Base-by-base conservation (phyloP, 116 monocot genomes). In the Papilionanthe hybrid region DNA sequence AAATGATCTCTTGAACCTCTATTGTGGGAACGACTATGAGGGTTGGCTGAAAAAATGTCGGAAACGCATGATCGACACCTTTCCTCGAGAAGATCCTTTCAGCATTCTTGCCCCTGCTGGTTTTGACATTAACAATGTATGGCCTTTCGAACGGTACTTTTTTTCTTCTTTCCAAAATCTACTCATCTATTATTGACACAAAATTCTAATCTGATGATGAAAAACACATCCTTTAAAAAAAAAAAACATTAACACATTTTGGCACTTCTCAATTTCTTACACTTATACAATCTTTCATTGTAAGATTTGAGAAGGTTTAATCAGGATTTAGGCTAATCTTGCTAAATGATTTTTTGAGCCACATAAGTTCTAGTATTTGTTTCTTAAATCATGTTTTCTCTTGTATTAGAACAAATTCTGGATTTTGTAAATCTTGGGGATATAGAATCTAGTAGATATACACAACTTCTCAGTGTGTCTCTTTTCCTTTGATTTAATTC, bases 1-100 rank as follows among this genome's bases (percentile, higher is more conserved):
- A 23, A 92, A 97, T 81, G 92, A 94, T 25, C 90, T 97, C 42
- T 75, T 97, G 84, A 94, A 97, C 63, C 94, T 97, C 69, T 89
- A 97, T 87, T 92, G 94, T 81, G 96, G 96, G 83, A 84, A 81
- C 81, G 86, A 94, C 76, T 84, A 92, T 55, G 94, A 92, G 1
- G 81, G 76, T 49, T 97, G 96, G 96, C 75, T 90, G 77, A 97
- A 94, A 84, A 85, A 94, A 73, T 97, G 96, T 75, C 86, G 89
- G 80, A 94, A 94, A 78, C 43, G 55, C n/a, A 97, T 97, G 97
- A 80, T 92, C 55, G 91, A 94, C 6, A 87, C 83, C 12, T 97
- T 97, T 80, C 94, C 91, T 47, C 83, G 84, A 72, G 97, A 94
- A 79, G 94, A 97, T 48, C 90, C 97, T 75, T 94, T 90, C 78